A percentile compares a stretch with the other conserved stretches of the same genome.
Conservation (phyloP, 805 yeast genomes). For the Yamadazyma akitaensis region DNA sequence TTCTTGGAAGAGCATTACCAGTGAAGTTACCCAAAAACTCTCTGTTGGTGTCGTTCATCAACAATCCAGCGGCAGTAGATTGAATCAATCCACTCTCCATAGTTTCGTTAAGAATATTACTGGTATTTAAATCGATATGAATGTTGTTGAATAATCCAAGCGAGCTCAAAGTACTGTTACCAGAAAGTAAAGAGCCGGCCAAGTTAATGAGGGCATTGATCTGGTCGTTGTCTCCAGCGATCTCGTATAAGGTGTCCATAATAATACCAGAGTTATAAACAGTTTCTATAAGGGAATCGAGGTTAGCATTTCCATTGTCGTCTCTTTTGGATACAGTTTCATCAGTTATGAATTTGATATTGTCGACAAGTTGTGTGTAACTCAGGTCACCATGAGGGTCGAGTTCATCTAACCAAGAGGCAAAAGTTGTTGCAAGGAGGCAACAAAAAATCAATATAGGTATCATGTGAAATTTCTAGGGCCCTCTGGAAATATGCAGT, state of each 20-base stretch:
- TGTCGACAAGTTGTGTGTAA: constrained; percentile 10
- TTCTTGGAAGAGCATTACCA: constrained; percentile 25
- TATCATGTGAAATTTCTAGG: background rate
- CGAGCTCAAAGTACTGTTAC: constrained; percentile 3
- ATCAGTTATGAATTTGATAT: constrained; percentile 11
- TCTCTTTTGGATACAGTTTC: constrained; percentile 11
- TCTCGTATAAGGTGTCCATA: constrained; percentile 22
- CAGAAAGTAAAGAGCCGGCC: constrained; percentile 15
- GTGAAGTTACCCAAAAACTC: constrained; percentile 20
- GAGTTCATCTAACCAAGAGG: constrained; percentile 11
- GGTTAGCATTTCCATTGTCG: constrained; percentile 2
- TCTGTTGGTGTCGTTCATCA: constrained; percentile 29
- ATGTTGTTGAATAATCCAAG: constrained; percentile 6
- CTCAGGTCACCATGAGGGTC: constrained; percentile 10
- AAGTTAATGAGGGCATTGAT: constrained; percentile 26
- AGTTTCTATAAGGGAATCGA: constrained; percentile 8
- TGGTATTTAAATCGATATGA: constrained; percentile 21
- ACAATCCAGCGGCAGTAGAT: constrained; percentile 22
- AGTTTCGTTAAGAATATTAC: constrained; percentile 20
- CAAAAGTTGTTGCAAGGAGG: background rate
- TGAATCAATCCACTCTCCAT: constrained; percentile 26
- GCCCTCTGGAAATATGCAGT: background rate
- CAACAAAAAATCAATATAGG: background rate
- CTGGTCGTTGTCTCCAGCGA: constrained; percentile 29
- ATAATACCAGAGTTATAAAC: constrained; percentile 13